Conservation (phyloP, 352 stramenopile genomes). For the Globisporangium spinosum region DNA sequence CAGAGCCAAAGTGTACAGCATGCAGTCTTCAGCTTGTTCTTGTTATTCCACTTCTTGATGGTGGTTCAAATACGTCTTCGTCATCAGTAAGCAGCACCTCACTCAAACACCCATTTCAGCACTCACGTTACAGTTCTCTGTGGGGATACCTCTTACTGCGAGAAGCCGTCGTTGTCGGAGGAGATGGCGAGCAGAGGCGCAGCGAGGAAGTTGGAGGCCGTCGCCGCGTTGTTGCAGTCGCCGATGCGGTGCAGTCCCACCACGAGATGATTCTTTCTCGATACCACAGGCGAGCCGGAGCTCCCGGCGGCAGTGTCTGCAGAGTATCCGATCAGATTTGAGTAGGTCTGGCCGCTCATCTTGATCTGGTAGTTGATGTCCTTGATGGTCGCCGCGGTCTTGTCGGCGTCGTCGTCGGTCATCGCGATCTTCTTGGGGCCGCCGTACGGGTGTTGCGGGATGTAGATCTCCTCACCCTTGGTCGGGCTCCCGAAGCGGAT, state of each 20-base stretch:
- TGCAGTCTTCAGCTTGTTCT: neutral
- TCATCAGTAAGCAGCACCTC: neutral
- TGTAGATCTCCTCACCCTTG: slow-evolving; percentile 61
- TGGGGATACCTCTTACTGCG: neutral
- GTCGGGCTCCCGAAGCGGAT: slow-evolving; percentile 43
- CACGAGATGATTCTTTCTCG: slow-evolving; percentile 21
- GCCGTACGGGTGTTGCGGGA: slow-evolving; percentile 62
- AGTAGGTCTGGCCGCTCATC: slow-evolving; percentile 26
- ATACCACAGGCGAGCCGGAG: slow-evolving; percentile 34
- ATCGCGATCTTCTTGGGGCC: slow-evolving; percentile 62
- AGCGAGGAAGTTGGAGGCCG: slow-evolving; percentile 17
- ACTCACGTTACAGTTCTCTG: neutral
- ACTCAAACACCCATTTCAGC: neutral
- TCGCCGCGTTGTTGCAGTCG: slow-evolving; percentile 39
- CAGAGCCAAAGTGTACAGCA: neutral
- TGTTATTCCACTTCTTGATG: too few species aligned
- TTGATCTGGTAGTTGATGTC: slow-evolving; percentile 30
- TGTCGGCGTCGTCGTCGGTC: slow-evolving; percentile 38
- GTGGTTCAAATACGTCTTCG: neutral
- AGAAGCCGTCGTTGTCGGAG: slow-evolving; percentile 30
- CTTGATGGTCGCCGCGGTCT: slow-evolving; percentile 31
- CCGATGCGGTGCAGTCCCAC: slow-evolving; percentile 38
- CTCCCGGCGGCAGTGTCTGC: slow-evolving; percentile 35
- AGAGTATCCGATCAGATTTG: slow-evolving; percentile 27
- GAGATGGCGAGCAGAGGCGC: slow-evolving; percentile 23